Evolutionary conservation across 2,329 filamentous ascomycete species (phyloP).

Genomic region (Colletotrichum musae): DNA sequence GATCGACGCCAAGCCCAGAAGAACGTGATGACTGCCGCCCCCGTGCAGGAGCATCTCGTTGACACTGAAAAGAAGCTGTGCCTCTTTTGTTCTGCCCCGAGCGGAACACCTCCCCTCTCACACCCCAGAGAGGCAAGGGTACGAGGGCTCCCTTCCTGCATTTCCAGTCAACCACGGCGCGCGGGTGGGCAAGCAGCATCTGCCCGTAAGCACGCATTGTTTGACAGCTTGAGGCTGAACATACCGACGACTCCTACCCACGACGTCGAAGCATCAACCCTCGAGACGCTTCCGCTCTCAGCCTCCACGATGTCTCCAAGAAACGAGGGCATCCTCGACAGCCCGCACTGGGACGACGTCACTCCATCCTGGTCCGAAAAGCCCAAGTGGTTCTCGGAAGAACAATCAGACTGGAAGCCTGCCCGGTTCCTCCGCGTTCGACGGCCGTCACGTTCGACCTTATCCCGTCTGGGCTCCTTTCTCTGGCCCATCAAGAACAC

Average conservation of each 20-base stretch:
- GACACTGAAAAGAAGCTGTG: constrained; percentile 26
- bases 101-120: background rate
- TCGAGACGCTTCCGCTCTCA: background rate
- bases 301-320: constrained; percentile 48
- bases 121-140: constrained; percentile 4
- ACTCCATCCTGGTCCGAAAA: constrained; percentile 44
- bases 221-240: constrained; percentile 7
- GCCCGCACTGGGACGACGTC: constrained; percentile 52
- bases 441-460: constrained; percentile 26
- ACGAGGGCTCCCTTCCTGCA: constrained; percentile 7
- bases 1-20: constrained; percentile 24
- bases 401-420: constrained; percentile 48
- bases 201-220: constrained; percentile 17
- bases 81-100: constrained; percentile 9
- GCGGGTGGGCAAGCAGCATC: background rate
- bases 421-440: constrained; percentile 39
- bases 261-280: too few relatives aligned
- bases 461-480: constrained; percentile 22
- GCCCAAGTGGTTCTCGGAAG: constrained; percentile 42
- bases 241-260: background rate
- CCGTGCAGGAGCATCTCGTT: background rate
- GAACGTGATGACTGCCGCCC: background rate
- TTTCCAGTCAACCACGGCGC: background rate
- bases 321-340: constrained; percentile 51
- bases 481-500: constrained; percentile 40